phyloP scores from a whole-genome alignment of 352 stramenopile species.

The Pythium phragmitis region DNA sequence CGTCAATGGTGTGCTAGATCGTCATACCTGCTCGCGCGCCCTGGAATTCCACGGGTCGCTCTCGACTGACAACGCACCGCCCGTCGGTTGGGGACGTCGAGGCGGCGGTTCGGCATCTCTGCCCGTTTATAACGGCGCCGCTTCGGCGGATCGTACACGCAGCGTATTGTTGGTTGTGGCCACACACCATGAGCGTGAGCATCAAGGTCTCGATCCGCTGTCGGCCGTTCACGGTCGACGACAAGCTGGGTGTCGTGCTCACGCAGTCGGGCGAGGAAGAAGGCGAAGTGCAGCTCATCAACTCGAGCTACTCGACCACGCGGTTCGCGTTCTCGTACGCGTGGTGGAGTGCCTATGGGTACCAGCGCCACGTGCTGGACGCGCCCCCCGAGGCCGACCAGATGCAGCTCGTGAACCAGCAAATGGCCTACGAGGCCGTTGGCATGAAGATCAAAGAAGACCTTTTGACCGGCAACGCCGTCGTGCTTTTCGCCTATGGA shows the following conservation, averaged over 20 bases:
- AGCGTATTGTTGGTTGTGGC: neutral
- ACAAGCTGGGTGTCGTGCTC: constrained; percentile 91
- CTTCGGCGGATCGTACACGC: neutral
- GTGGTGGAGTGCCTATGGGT: constrained; percentile 95
- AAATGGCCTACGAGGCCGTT: constrained; percentile 87
- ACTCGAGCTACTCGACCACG: constrained; percentile 92
- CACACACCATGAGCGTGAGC: constrained; percentile 73
- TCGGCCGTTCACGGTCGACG: constrained; percentile 87
- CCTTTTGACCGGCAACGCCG: constrained; percentile 88
- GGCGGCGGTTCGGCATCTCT: neutral
- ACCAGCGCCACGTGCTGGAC: constrained; percentile 82
- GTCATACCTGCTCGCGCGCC: too few relatives aligned
- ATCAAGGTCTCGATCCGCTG: constrained; percentile 90
- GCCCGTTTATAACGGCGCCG: neutral
- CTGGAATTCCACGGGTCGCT: too few relatives aligned
- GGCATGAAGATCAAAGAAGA: constrained; percentile 92
- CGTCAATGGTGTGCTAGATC: too few relatives aligned
- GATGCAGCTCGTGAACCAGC: constrained; percentile 91
- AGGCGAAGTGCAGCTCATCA: constrained; percentile 92
- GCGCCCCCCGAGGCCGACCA: constrained; percentile 59
- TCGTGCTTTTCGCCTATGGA: constrained; percentile 94
- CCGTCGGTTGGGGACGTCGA: neutral
- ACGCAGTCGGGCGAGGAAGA: constrained; percentile 90
- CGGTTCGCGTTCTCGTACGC: constrained; percentile 92
- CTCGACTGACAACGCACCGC: neutral